These are phyloP conservation scores for Aspergillus cavernicola DNA, from an alignment of 495 filamentous ascomycete species.

Conservation along the genomic window DNA sequence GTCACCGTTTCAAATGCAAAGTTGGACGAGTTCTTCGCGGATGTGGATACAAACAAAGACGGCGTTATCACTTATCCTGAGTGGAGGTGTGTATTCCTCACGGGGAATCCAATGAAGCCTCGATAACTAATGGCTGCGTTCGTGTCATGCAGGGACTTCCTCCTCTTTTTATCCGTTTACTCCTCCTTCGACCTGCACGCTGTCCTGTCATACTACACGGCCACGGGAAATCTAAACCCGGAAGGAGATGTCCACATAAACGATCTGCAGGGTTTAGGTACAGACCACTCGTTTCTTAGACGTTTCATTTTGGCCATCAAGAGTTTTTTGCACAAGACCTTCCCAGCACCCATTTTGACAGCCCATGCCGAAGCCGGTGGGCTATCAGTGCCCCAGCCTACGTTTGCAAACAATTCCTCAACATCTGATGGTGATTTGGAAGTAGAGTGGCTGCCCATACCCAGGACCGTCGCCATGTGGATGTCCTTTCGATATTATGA, in stretches of 20 bases:
- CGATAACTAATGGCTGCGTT: constrained; percentile 16
- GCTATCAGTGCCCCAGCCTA: constrained; percentile 21
- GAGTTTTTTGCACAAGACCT: constrained; percentile 39
- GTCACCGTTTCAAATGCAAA: constrained; percentile 73
- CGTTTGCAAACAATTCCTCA: constrained; percentile 28
- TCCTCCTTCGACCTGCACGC: constrained; percentile 67
- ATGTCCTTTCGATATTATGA: constrained; percentile 49
- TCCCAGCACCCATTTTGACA: constrained; percentile 37
- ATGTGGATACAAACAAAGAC: constrained; percentile 88
- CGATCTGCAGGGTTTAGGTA: constrained; percentile 94
- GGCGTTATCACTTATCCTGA: constrained; percentile 87
- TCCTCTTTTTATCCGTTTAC: constrained; percentile 84
- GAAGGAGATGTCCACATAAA: constrained; percentile 95
- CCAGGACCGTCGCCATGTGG: constrained; percentile 45
- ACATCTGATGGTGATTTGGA: constrained; percentile 37
- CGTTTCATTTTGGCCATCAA: constrained; percentile 34
- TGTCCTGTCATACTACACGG: constrained; percentile 87
- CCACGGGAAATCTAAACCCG: constrained; percentile 82
- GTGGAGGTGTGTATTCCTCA: constrained; percentile 72
- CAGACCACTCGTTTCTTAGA: constrained; percentile 67
- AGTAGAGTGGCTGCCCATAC: constrained; percentile 44
- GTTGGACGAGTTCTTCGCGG: constrained; percentile 78
- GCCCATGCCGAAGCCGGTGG: constrained; percentile 34
- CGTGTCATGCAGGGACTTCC: constrained; percentile 67
- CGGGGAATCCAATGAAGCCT: constrained; percentile 6